These are phyloP conservation scores for Bruguiera gymnorhiza DNA, from an alignment of 345 rosid genomes.

Conservation along the genomic window DNA sequence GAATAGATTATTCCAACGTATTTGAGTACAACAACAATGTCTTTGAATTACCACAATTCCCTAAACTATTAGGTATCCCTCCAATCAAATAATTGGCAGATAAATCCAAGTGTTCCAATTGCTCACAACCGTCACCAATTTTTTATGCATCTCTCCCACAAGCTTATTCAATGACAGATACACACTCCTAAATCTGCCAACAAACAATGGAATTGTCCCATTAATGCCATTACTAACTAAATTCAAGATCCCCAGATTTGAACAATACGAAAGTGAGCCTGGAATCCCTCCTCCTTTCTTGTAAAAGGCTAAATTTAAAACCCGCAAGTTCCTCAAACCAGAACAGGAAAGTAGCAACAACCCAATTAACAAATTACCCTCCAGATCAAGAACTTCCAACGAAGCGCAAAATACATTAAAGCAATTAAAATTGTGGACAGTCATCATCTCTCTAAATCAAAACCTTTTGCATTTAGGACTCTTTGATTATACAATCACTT, in stretches of 20 bases:
- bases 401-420: no score
- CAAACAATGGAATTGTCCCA: constrained; percentile 66
- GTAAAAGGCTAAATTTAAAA: constrained; percentile 80
- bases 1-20: constrained; percentile 71
- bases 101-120: constrained; percentile 81
- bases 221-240: constrained; percentile 72
- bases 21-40: constrained; percentile 68
- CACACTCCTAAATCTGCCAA: constrained; percentile 60
- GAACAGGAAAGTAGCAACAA: constrained; percentile 43
- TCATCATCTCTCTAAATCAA: no score
- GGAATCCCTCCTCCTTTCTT: constrained; percentile 60
- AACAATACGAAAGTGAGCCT: constrained; percentile 32
- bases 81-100: constrained; percentile 73
- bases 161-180: constrained; percentile 60
- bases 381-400: constrained; percentile 85
- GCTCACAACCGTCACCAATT: constrained; percentile 58
- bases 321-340: constrained; percentile 54
- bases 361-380: constrained; percentile 58
- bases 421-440: no score
- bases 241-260: constrained; percentile 52
- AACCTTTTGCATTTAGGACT: no score
- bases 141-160: constrained; percentile 56
- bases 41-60: constrained; percentile 52
- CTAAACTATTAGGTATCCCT: constrained; percentile 62
- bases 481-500: no score